A percentile compares a stretch with the other conserved stretches of the same genome.
phyloP scores from a whole-genome alignment of 2,329 filamentous ascomycete genomes.

The Ambrosiella cleistominuta region DNA sequence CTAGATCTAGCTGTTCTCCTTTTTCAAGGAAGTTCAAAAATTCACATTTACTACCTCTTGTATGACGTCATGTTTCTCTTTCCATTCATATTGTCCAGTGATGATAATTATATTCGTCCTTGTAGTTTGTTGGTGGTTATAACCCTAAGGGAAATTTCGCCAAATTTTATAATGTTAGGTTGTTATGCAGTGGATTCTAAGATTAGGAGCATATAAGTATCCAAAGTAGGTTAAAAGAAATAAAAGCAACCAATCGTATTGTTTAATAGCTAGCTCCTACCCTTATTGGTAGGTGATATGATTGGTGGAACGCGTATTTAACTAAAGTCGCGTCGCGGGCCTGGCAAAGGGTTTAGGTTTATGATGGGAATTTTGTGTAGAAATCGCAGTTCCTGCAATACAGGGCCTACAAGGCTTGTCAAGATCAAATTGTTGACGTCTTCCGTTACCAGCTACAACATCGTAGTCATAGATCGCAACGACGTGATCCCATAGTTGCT shows the following conservation, averaged over 20 bases:
- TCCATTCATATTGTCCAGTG: too few relatives aligned
- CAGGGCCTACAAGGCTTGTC: neutral
- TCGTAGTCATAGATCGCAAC: too few relatives aligned
- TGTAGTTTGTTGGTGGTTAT: neutral
- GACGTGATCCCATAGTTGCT: too few relatives aligned
- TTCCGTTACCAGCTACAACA: too few relatives aligned
- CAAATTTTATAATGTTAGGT: too few relatives aligned
- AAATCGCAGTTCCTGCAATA: neutral
- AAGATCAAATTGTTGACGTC: too few relatives aligned
- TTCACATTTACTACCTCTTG: neutral
- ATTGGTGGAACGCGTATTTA: conserved; percentile 11
- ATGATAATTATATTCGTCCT: too few relatives aligned
- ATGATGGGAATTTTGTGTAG: neutral
- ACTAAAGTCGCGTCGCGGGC: conserved; percentile 9
- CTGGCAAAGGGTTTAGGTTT: neutral
- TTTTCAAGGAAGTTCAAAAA: neutral
- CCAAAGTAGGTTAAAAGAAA: conserved; percentile 1
- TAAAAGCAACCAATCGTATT: neutral
- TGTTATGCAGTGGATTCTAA: too few relatives aligned
- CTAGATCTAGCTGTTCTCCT: neutral
- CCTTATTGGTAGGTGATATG: neutral
- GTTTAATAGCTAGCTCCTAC: neutral
- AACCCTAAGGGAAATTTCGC: neutral
- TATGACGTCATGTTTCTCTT: too few relatives aligned
- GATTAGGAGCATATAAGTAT: neutral